phyloP scores from a whole-genome alignment of 805 yeast species.

The Candida hispaniensis region DNA sequence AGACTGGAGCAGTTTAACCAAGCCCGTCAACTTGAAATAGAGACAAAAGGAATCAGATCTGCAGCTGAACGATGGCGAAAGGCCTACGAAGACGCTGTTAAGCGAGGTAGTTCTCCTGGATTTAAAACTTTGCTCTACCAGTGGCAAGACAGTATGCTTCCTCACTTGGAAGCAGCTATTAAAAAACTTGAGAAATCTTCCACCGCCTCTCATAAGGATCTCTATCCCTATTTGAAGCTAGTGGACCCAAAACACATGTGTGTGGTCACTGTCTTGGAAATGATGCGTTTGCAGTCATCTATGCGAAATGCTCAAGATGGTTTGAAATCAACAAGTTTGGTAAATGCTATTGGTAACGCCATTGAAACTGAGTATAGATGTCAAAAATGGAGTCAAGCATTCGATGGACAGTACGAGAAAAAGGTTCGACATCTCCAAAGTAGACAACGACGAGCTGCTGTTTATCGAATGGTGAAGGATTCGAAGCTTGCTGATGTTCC shows the following conservation, averaged over 20 bases:
- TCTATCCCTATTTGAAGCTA: conserved; percentile 52
- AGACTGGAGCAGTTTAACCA: conserved; percentile 61
- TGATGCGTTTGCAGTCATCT: conserved; percentile 61
- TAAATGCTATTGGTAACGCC: conserved; percentile 70
- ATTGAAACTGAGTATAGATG: conserved; percentile 65
- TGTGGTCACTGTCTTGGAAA: conserved; percentile 73
- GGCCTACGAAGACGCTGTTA: conserved; percentile 43
- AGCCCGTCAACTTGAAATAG: conserved; percentile 66
- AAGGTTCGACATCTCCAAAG: conserved; percentile 11
- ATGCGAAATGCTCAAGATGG: conserved; percentile 50
- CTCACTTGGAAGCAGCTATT: conserved; percentile 62
- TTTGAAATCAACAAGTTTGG: conserved; percentile 73
- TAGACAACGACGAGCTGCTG: conserved; percentile 3
- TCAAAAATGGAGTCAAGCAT: conserved; percentile 13
- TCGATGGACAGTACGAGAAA: no score
- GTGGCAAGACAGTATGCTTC: conserved; percentile 71
- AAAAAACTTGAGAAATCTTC: conserved; percentile 32
- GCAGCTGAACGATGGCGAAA: conserved; percentile 85
- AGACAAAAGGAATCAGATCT: conserved; percentile 68
- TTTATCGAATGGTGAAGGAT: conserved; percentile 1
- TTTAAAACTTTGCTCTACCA: conserved; percentile 45
- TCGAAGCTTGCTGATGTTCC: conserved; percentile 13
- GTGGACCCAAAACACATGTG: conserved; percentile 71
- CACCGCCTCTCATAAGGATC: conserved; percentile 21
- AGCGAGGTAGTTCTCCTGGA: conserved; percentile 5